These are phyloP conservation scores for Phytopythium kandeliae DNA, from an alignment of 352 stramenopile species.

Conservation along the genomic window DNA sequence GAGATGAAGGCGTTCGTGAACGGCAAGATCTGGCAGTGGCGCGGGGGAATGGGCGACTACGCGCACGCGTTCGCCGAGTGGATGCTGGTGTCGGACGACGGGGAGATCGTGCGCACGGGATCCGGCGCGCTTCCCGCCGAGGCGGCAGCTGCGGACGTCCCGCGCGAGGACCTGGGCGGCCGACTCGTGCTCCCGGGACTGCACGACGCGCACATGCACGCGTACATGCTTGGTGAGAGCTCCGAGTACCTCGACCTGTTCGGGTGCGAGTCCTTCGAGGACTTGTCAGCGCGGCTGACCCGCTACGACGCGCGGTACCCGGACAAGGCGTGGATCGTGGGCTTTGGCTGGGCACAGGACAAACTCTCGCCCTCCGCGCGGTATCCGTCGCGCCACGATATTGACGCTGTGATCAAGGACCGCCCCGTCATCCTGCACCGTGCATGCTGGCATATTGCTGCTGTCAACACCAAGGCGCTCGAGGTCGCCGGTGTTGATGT, in stretches of 20 bases:
- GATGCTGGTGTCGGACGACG: conserved; percentile 54
- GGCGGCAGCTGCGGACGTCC: background rate
- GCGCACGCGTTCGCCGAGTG: conserved; percentile 28
- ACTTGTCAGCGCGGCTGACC: conserved; percentile 48
- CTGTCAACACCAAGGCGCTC: conserved; percentile 82
- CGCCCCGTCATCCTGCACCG: conserved; percentile 81
- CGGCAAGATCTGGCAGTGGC: conserved; percentile 71
- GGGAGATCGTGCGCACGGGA: conserved; percentile 33
- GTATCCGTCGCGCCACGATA: conserved; percentile 68
- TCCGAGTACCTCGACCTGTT: conserved; percentile 80
- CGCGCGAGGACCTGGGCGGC: conserved; percentile 42
- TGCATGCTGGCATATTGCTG: conserved; percentile 87
- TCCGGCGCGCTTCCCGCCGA: conserved; percentile 7
- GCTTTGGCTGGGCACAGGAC: conserved; percentile 86
- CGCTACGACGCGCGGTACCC: conserved; percentile 56
- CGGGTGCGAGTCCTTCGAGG: conserved; percentile 64
- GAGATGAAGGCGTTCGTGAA: conserved; percentile 52
- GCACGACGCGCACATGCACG: conserved; percentile 87
- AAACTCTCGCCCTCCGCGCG: conserved; percentile 45
- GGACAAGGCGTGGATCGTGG: conserved; percentile 73
- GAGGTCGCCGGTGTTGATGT: conserved; percentile 57
- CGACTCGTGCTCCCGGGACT: conserved; percentile 80
- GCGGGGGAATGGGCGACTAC: conserved; percentile 5
- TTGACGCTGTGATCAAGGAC: conserved; percentile 65
- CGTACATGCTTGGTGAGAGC: conserved; percentile 79